Percentiles rank a stretch among this genome's conserved stretches.
phyloP scores from a whole-genome alignment of 495 filamentous ascomycete species.

The Ascobolus immersus region DNA sequence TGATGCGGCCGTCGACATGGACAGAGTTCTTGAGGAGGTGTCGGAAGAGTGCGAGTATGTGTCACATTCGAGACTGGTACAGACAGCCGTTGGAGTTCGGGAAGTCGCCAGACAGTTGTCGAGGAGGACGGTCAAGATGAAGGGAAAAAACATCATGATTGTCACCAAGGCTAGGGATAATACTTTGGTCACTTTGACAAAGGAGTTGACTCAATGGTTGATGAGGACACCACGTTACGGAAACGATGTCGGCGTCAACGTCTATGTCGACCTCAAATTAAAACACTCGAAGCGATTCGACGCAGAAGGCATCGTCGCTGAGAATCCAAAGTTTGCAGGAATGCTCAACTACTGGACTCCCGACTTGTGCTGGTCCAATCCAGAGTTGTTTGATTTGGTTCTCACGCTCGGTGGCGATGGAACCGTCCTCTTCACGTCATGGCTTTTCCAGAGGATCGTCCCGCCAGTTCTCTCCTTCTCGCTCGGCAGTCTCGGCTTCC shows the following conservation, averaged over 20 bases:
- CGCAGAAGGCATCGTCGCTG: slow-evolving; percentile 30
- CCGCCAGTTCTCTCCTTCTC: slow-evolving; percentile 82
- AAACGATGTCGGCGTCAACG: slow-evolving; percentile 34
- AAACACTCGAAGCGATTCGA: slow-evolving; percentile 46
- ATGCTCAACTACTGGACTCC: slow-evolving; percentile 64
- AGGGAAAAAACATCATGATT: slow-evolving; percentile 59
- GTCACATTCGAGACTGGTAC: slow-evolving; percentile 74
- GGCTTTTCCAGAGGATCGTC: slow-evolving; percentile 92
- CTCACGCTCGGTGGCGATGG: slow-evolving; percentile 91
- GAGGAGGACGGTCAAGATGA: slow-evolving; percentile 35
- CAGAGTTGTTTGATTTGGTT: slow-evolving; percentile 80
- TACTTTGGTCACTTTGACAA: slow-evolving; percentile 49
- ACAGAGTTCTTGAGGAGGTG: slow-evolving; percentile 87
- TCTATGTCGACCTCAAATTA: slow-evolving; percentile 59
- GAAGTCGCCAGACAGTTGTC: slow-evolving; percentile 88
- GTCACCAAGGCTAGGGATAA: slow-evolving; percentile 74
- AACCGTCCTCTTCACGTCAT: slow-evolving; percentile 81
- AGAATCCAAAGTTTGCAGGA: slow-evolving; percentile 27
- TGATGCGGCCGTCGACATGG: slow-evolving; percentile 82
- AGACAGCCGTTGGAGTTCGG: slow-evolving; percentile 79
- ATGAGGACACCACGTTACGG: slow-evolving; percentile 38
- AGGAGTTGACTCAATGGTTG: slow-evolving; percentile 63
- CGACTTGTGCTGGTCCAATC: slow-evolving; percentile 44
- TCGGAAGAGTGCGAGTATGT: slow-evolving; percentile 58
- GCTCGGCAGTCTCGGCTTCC: slow-evolving; percentile 72